Conservation (phyloP, 768 basidiomycete genomes). For the Dioszegia aurantiaca region DNA sequence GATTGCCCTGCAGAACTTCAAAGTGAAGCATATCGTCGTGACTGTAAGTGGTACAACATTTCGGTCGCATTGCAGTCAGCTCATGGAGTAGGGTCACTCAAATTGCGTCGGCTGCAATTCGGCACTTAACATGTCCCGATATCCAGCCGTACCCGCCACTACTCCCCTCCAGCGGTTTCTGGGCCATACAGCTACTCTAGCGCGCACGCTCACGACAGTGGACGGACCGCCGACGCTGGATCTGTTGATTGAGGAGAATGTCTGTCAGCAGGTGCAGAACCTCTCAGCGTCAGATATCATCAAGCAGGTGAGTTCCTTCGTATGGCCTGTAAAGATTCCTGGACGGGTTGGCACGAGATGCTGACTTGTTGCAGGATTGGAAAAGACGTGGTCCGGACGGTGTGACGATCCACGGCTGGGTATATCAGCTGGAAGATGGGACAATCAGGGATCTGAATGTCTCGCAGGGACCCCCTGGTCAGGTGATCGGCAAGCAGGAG, state of each 20-base stretch:
- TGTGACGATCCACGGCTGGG: slow-evolving; percentile 44
- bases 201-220: slow-evolving; percentile 20
- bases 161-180: slow-evolving; percentile 38
- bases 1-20: slow-evolving; percentile 46
- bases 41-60: slow-evolving; percentile 23
- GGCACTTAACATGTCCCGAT: slow-evolving; percentile 35
- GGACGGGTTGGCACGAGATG: background rate
- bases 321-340: too few species aligned
- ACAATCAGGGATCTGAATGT: slow-evolving; percentile 44
- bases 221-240: slow-evolving; percentile 39
- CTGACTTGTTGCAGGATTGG: slow-evolving; percentile 39
- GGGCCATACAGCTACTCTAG: slow-evolving; percentile 30
- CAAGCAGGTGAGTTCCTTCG: slow-evolving; percentile 34
- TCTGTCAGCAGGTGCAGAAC: slow-evolving; percentile 43
- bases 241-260: slow-evolving; percentile 42
- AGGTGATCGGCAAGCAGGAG: slow-evolving; percentile 24
- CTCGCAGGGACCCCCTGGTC: slow-evolving; percentile 44
- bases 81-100: slow-evolving; percentile 35
- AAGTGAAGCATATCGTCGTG: slow-evolving; percentile 46
- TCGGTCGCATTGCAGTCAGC: background rate
- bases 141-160: slow-evolving; percentile 28
- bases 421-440: slow-evolving; percentile 47
- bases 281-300: slow-evolving; percentile 34
- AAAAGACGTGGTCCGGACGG: slow-evolving; percentile 38
- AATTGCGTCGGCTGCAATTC: slow-evolving; percentile 43